phyloP scores from a whole-genome alignment of 306 rosid species.

The Cajanus cajan region DNA sequence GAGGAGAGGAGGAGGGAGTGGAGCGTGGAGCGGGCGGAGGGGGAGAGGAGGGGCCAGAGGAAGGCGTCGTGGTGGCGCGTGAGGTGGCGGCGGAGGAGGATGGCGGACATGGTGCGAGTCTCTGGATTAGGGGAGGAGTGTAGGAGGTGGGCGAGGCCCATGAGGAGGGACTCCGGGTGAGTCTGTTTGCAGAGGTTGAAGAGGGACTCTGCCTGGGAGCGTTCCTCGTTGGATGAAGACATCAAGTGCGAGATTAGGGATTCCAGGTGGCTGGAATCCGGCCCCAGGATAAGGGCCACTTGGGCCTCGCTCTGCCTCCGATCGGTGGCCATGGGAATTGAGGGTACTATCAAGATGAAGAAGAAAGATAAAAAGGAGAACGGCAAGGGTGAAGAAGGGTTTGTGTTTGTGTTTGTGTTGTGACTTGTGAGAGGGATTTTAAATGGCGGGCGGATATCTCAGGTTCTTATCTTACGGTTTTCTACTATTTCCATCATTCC shows the following conservation, averaged over 20 bases:
- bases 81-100: constrained; percentile 70
- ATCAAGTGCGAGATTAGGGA: constrained; percentile 57
- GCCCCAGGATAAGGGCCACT: constrained; percentile 47
- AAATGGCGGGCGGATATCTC: constrained; percentile 8
- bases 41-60: constrained; percentile 51
- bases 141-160: constrained; percentile 48
- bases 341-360: too few relatives aligned
- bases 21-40: constrained; percentile 44
- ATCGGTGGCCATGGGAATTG: constrained; percentile 49
- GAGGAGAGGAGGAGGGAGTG: constrained; percentile 50
- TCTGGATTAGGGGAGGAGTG: constrained; percentile 50
- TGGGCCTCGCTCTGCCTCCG: constrained; percentile 41
- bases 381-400: too few relatives aligned
- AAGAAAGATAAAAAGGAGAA: too few relatives aligned
- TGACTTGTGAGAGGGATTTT: not conserved
- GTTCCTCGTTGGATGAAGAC: constrained; percentile 58
- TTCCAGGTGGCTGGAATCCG: constrained; percentile 51
- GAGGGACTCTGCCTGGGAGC: constrained; percentile 56
- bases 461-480: not conserved
- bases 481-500: not conserved
- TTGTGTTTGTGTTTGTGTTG: not conserved
- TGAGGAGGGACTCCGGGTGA: constrained; percentile 48
- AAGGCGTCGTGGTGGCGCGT: constrained; percentile 41
- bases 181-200: constrained; percentile 65
- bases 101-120: constrained; percentile 58